Evolutionary conservation across 1,284 basidiomycete genomes (phyloP), one percentile per base, ranked within the genome.

Genomic region (Leccinum angustisporum): DNA sequence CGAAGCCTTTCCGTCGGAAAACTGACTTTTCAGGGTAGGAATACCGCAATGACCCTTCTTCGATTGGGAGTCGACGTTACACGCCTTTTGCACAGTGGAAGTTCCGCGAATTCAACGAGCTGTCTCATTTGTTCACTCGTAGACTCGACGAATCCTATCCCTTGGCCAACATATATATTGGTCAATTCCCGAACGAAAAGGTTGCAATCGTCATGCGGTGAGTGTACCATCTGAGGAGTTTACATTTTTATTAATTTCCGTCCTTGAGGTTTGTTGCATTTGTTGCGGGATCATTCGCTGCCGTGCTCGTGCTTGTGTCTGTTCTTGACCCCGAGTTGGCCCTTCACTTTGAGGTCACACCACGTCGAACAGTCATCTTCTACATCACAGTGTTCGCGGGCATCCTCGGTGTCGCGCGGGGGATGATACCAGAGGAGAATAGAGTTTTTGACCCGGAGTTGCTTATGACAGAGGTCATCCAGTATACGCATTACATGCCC

Each of bases 101-200:
- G 74, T 99, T 99, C 72, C 86, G 97, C 63, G 97, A 99, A 75
- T 99, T 98, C 81, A 99, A 99, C 75, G 97, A 99, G 74, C 81
- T 99, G 5, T 93, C 95, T 0, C 97, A 99, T 75, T 80, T 97
- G 36, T 99, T 99, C 74, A 83, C 87, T 46, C 82, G 94, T 51
- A 83, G 97, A 58, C 81, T 98, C 57, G 88, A 95, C 67, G 87
- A 92, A 68, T 95, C 92, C 63, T 95, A 97, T 68, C 93, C 92
- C 0, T 79, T 88, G 10, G 94, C 97, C 14, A 95, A 91, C 74
- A 91, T 94, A 81, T 99, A 98, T 75, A 95, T 98, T 64, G 94
- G 94, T 30, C 97, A 98, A 73, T 99, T 97, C 72, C 97, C 97
- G 0, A 98, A 98, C 71, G 95, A 95, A 72, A 92, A 95, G 70